Evolutionary conservation across 2,329 filamentous ascomycete species (phyloP).

Genomic region (Simplicillium aogashimaense): DNA sequence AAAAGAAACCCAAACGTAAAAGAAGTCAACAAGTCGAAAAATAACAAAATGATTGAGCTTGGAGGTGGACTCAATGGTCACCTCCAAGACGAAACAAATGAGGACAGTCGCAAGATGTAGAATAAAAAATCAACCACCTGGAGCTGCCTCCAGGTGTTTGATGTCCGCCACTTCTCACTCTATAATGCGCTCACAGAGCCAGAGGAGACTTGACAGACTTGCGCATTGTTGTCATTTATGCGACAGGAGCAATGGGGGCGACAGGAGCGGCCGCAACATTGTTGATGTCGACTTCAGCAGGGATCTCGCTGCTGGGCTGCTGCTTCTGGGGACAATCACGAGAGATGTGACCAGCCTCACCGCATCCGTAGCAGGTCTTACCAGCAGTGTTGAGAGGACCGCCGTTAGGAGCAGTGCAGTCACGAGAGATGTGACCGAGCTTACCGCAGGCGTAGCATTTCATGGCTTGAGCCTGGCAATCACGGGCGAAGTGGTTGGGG

Average conservation of each 20-base stretch:
- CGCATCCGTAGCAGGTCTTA: constrained; percentile 98
- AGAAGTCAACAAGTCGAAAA: not conserved
- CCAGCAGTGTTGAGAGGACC: constrained; percentile 90
- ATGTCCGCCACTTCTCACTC: no score
- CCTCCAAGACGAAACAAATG: not conserved
- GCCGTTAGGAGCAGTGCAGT: constrained; percentile 95
- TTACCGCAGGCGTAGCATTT: constrained; percentile 98
- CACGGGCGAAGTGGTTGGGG: constrained; percentile 95
- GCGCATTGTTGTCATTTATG: constrained; percentile 13
- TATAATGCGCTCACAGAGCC: not conserved
- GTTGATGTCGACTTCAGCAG: constrained; percentile 31
- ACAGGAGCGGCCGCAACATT: constrained; percentile 33
- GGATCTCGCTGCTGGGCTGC: constrained; percentile 37
- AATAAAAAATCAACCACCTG: not conserved
- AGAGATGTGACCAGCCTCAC: constrained; percentile 91
- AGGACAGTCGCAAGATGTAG: not conserved
- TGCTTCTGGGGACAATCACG: constrained; percentile 80
- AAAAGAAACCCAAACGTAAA: constrained; percentile 1
- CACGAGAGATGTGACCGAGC: constrained; percentile 82
- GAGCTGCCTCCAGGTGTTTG: no score
- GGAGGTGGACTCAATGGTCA: no score
- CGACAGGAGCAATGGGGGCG: constrained; percentile 31
- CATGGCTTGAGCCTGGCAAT: constrained; percentile 97
- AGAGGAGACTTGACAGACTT: constrained; percentile 9
- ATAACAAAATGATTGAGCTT: not conserved